A percentile compares a stretch with the other conserved stretches of the same genome.
phyloP scores from a whole-genome alignment of 2,329 filamentous ascomycete species.

The Phoma herbarum region DNA sequence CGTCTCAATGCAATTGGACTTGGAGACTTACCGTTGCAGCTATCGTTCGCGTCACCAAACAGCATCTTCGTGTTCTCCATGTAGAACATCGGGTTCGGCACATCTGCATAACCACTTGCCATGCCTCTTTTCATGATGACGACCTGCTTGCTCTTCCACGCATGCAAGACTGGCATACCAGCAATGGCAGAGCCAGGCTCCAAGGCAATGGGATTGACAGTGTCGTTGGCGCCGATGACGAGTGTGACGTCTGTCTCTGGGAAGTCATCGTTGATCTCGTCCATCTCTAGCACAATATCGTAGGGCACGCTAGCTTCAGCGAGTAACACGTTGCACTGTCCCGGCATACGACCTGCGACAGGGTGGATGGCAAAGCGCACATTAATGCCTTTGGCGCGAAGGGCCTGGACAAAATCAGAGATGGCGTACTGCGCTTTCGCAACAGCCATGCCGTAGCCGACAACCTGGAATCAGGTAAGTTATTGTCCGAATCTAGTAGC shows the following conservation, averaged over 20 bases:
- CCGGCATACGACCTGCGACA: constrained; percentile 90
- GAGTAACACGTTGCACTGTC: constrained; percentile 89
- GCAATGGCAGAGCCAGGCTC: constrained; percentile 85
- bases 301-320: constrained; percentile 90
- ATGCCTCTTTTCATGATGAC: constrained; percentile 93
- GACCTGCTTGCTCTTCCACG: constrained; percentile 93
- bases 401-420: constrained; percentile 77
- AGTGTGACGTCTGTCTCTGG: constrained; percentile 83
- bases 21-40: constrained; percentile 69
- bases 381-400: constrained; percentile 78
- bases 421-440: constrained; percentile 94
- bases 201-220: constrained; percentile 87
- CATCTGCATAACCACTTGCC: constrained; percentile 89
- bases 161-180: constrained; percentile 91
- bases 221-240: constrained; percentile 92
- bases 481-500: not conserved
- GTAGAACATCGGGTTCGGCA: constrained; percentile 93
- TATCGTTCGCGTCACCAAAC: constrained; percentile 87
- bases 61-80: constrained; percentile 91
- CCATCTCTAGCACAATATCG: constrained; percentile 93
- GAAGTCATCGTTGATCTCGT: constrained; percentile 95
- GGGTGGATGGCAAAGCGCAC: constrained; percentile 92
- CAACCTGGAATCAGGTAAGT: constrained; percentile 56
- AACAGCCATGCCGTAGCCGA: constrained; percentile 94
- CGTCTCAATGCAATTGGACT: not conserved